These are phyloP conservation scores for Tylopilus cervinicoccineus DNA, from an alignment of 768 basidiomycete species.

Conservation along the genomic window DNA sequence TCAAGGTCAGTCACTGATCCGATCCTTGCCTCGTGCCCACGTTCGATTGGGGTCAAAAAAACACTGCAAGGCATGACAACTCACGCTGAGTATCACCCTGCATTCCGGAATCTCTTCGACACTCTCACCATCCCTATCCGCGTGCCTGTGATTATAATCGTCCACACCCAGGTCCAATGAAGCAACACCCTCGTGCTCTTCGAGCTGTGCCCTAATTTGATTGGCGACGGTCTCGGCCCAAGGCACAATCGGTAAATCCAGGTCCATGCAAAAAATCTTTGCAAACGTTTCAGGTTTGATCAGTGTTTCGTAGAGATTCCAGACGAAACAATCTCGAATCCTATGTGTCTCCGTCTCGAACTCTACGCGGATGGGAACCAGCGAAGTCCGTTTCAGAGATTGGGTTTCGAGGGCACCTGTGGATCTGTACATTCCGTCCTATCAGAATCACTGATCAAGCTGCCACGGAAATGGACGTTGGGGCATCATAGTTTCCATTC, in stretches of 20 bases:
- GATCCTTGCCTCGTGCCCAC: conserved; percentile 9
- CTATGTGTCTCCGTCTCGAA: conserved; percentile 90
- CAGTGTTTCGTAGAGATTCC: conserved; percentile 89
- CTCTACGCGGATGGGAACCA: conserved; percentile 93
- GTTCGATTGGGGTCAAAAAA: conserved; percentile 16
- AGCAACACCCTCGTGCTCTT: conserved; percentile 83
- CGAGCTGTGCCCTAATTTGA: conserved; percentile 87
- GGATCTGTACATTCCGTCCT: conserved; percentile 40
- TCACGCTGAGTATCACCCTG: conserved; percentile 74
- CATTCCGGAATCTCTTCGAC: conserved; percentile 71
- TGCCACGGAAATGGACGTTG: conserved; percentile 17
- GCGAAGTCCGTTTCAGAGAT: conserved; percentile 48
- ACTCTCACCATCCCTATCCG: conserved; percentile 36
- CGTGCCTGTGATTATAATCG: conserved; percentile 16
- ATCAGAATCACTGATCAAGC: conserved; percentile 15
- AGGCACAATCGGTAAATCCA: conserved; percentile 63
- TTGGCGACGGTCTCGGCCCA: conserved; percentile 80
- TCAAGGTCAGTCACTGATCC: conserved; percentile 8
- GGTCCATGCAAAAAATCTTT: conserved; percentile 79
- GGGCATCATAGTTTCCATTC: conserved; percentile 4
- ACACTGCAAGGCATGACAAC: conserved; percentile 24
- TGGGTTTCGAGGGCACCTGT: conserved; percentile 61
- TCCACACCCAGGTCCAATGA: conserved; percentile 65
- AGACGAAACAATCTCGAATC: conserved; percentile 92
- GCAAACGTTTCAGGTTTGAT: conserved; percentile 87